Conservation (phyloP, 768 basidiomycete genomes). For the Epithele typhae region DNA sequence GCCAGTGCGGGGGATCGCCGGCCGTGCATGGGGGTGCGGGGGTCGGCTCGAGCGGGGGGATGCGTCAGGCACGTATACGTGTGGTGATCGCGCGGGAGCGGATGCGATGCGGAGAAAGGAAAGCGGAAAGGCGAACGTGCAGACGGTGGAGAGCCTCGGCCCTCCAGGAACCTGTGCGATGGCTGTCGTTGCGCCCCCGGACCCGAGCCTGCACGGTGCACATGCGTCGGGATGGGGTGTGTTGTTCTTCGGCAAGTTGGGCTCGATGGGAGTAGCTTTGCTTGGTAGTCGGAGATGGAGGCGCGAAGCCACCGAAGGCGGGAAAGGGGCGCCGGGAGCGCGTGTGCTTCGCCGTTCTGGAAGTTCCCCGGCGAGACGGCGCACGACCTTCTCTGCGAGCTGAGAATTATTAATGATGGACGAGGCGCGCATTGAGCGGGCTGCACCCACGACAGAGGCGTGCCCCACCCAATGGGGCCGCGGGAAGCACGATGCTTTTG, state of each 20-base stretch:
- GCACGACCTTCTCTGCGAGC: slow-evolving; percentile 5
- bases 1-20: not conserved
- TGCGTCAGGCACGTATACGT: too few relatives aligned
- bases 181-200: too few relatives aligned
- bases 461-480: slow-evolving; percentile 4
- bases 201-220: too few relatives aligned
- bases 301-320: slow-evolving; percentile 2
- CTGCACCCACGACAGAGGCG: slow-evolving; percentile 5
- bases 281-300: slow-evolving; percentile 10
- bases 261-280: slow-evolving; percentile 4
- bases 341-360: slow-evolving; percentile 5
- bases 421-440: slow-evolving; percentile 1
- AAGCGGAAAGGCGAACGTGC: too few relatives aligned
- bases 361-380: not conserved
- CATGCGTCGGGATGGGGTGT: too few relatives aligned
- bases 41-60: too few relatives aligned
- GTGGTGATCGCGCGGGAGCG: too few relatives aligned
- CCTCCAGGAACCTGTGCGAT: too few relatives aligned
- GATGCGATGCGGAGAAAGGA: too few relatives aligned
- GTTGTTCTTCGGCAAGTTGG: not conserved
- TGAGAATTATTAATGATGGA: slow-evolving; percentile 10
- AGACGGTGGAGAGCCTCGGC: too few relatives aligned
- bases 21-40: too few relatives aligned
- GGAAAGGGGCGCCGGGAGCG: not conserved
- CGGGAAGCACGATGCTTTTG: slow-evolving; percentile 7